A percentile compares a stretch with the other conserved stretches of the same genome.
These are phyloP conservation scores for Trametes punicea DNA, from an alignment of 768 basidiomycete genomes.

Conservation along the genomic window DNA sequence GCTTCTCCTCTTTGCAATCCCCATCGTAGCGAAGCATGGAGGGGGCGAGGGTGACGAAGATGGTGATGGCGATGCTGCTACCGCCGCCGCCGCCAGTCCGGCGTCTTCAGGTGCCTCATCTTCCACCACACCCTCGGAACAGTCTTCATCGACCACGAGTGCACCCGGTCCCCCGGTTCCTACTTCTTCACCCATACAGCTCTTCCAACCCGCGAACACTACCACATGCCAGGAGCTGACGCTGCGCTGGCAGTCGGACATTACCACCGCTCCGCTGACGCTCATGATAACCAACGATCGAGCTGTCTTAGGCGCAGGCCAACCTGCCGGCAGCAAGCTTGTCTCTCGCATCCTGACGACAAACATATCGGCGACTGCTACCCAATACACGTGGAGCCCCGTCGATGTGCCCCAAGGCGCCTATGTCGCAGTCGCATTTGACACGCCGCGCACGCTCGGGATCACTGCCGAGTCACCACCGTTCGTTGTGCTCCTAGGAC, in stretches of 20 bases:
- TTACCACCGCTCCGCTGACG: slow-evolving; percentile 22
- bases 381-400: slow-evolving; percentile 28
- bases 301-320: slow-evolving; percentile 9
- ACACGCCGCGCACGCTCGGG: slow-evolving; percentile 18
- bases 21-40: slow-evolving; percentile 9
- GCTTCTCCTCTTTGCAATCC: neutral
- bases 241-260: slow-evolving; percentile 28
- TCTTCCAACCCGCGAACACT: slow-evolving; percentile 26
- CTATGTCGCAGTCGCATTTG: slow-evolving; percentile 31
- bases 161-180: neutral
- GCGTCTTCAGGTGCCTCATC: neutral
- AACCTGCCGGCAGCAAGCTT: neutral
- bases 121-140: neutral
- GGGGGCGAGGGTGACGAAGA: slow-evolving; percentile 8
- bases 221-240: slow-evolving; percentile 30
- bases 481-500: slow-evolving; percentile 29
- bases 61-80: neutral
- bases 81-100: neutral
- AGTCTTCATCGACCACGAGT: neutral
- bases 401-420: slow-evolving; percentile 35
- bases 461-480: slow-evolving; percentile 27
- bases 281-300: slow-evolving; percentile 22
- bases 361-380: slow-evolving; percentile 24
- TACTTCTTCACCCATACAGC: slow-evolving; percentile 19
- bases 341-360: slow-evolving; percentile 29